Evolutionary conservation across 2,329 filamentous ascomycete genomes (phyloP), one percentile per base, ranked within the genome.

Genomic region (Neofusicoccum ribis): DNA sequence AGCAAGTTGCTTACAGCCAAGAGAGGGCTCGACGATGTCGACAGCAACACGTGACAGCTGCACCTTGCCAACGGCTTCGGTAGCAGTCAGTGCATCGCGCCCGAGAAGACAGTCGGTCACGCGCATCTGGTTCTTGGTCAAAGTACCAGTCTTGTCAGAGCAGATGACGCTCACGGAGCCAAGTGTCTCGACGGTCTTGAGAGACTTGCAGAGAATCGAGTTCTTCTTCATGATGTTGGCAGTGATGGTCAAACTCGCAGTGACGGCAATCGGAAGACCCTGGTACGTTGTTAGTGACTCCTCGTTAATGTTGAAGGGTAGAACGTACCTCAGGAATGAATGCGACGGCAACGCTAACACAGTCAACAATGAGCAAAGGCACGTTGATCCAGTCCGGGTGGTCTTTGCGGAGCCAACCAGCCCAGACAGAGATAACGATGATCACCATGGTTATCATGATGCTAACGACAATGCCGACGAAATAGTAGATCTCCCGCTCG

Each of bases 221-320:
- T 92, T 89, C 77, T 89, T 88, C 68, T 84, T 84, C 91, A 93
- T 92, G 70, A 91, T 84, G 68, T 89, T 91, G 20, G 91, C 90
- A 1, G 87, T 89, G 66, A 93, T 93, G 0, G 90, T 92, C 68
- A 93, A 80, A 17, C 87, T 89, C 0, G 88, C 86, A 1, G 76
- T 77, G 1, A 77, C 68, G 12, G 75, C 75, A 17, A 77, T 75
- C 0, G 75, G 75, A 11, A 77, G 67, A 39, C 74, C 75, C 62
- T 64, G 20, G 8, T 1, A 14, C 2, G 9, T 1, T 41, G 31
- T 62, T 41, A 62, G 36, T 23, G 27, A 46, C n/a, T 41, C 14
- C 1, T 44, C 9, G 3, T 11, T 11, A 12, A 11, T 23, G 9
- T 11, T 9, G 37, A 46, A 9, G 3, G 7, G 9, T 3, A 12